phyloP scores from a whole-genome alignment of 345 rosid species.

The Streptanthus diversifolius region DNA sequence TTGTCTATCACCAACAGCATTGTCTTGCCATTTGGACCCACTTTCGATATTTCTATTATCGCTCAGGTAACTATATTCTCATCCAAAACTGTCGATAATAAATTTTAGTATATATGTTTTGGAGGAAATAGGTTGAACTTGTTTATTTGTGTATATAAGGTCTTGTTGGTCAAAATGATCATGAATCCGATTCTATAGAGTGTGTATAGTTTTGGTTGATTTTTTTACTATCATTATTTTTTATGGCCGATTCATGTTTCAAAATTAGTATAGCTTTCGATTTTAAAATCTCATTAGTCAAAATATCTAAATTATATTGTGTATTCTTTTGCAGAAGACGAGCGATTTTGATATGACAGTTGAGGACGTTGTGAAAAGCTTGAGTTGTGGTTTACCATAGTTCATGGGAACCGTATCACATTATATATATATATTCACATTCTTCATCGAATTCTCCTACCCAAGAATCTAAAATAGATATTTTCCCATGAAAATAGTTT shows the following conservation, averaged over 20 bases:
- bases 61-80: conserved; percentile 51
- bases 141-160: background rate
- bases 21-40: conserved; percentile 65
- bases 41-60: conserved; percentile 62
- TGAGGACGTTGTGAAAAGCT: conserved; percentile 59
- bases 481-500: conserved; percentile 15
- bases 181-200: background rate
- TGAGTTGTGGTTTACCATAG: conserved; percentile 42
- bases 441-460: background rate
- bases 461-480: background rate
- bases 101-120: background rate
- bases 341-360: conserved; percentile 45
- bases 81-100: background rate
- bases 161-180: background rate
- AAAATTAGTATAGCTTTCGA: background rate
- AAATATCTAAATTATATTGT: background rate
- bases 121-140: background rate
- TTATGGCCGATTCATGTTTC: background rate
- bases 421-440: background rate
- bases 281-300: background rate
- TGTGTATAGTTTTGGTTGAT: background rate
- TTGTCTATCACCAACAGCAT: conserved; percentile 53
- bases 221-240: background rate
- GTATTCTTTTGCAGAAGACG: conserved; percentile 51
- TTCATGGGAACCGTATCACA: conserved; percentile 35